Percentiles rank a stretch among this genome's conserved stretches.
Evolutionary conservation across 306 rosid genomes (phyloP).

Genomic region (Lathyrus sativus): DNA sequence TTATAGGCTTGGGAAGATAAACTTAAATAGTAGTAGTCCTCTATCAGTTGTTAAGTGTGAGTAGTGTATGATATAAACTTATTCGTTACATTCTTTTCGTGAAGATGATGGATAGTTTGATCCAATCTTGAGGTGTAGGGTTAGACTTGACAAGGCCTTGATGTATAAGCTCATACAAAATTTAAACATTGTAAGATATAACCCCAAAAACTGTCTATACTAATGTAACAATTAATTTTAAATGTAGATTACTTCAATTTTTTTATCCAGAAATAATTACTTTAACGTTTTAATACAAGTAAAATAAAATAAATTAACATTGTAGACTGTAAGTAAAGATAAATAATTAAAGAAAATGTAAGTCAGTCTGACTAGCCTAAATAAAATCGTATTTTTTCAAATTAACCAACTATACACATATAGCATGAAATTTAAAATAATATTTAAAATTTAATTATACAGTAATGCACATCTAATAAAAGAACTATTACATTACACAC

Average conservation of each 20-base stretch:
- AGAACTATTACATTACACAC: neutral
- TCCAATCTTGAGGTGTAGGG: slow-evolving; percentile 5
- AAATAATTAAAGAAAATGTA: neutral
- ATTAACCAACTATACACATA: slow-evolving; percentile 2
- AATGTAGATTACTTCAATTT: neutral
- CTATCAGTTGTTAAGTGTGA: neutral
- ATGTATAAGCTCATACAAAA: neutral
- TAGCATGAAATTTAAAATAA: neutral
- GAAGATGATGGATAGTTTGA: slow-evolving; percentile 6
- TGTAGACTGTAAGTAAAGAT: neutral
- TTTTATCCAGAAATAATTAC: too few species aligned
- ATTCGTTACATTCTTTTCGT: neutral
- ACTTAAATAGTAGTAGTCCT: neutral
- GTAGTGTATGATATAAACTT: neutral
- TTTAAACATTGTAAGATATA: neutral
- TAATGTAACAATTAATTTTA: slow-evolving; percentile 4
- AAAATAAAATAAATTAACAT: neutral
- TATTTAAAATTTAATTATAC: neutral
- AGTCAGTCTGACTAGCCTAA: neutral
- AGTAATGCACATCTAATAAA: neutral
- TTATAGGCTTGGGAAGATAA: slow-evolving; percentile 5
- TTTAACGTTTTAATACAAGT: neutral
- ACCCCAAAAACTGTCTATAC: neutral
- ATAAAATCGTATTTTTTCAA: neutral
- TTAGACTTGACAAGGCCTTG: slow-evolving; percentile 7